A percentile compares a stretch with the other conserved stretches of the same genome.
phyloP scores from a whole-genome alignment of 805 yeast species.

The Pichia eremophila region DNA sequence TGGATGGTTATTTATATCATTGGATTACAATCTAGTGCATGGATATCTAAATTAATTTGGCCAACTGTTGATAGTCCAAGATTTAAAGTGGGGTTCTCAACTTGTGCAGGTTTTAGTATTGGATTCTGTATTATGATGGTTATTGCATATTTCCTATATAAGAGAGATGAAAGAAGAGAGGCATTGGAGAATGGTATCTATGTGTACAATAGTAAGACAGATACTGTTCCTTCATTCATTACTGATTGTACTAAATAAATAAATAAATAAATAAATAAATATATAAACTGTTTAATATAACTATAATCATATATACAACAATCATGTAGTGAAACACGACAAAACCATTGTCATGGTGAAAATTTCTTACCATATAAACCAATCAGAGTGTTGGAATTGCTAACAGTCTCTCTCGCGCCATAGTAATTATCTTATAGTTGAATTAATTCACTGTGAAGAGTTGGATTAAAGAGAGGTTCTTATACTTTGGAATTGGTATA shows the following conservation, averaged over 20 bases:
- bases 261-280: no score
- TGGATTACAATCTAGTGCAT: conserved; percentile 31
- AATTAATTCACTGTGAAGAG: no score
- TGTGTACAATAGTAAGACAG: conserved; percentile 29
- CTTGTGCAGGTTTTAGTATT: conserved; percentile 30
- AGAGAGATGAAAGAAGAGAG: conserved; percentile 38
- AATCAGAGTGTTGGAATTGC: background rate
- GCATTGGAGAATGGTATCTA: conserved; percentile 42
- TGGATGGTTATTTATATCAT: conserved; percentile 48
- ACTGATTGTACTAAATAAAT: no score
- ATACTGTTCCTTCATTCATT: background rate
- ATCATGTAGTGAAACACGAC: background rate
- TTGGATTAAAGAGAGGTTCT: no score
- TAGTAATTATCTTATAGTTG: no score
- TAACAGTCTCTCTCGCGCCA: background rate
- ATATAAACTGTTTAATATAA: no score
- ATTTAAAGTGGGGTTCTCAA: conserved; percentile 43
- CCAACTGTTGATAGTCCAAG: conserved; percentile 52
- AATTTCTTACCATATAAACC: background rate
- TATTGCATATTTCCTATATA: conserved; percentile 31
- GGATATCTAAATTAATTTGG: conserved; percentile 26
- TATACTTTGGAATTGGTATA: no score
- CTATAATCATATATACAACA: no score
- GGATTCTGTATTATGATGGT: conserved; percentile 18
- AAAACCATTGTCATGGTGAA: no score